phyloP scores from a whole-genome alignment of 345 rosid genomes.

The Zanthoxylum bungeanum region DNA sequence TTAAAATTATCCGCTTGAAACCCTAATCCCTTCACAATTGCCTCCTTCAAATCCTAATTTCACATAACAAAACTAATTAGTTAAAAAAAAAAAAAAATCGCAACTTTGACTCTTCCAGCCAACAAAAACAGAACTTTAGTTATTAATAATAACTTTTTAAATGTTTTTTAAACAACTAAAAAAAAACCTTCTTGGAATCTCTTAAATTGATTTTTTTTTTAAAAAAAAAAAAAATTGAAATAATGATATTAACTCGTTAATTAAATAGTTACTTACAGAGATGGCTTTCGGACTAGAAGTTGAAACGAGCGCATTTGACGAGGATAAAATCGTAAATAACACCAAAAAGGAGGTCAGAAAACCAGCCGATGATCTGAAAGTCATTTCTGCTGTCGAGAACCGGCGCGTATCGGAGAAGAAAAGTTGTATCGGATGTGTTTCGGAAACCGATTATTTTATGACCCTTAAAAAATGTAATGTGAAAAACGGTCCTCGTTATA shows the following conservation, averaged over 20 bases:
- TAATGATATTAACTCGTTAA: neutral
- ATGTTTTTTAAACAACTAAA: neutral
- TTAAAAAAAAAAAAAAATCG: neutral
- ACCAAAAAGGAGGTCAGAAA: slow-evolving; percentile 30
- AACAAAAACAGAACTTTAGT: no score
- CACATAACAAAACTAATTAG: neutral
- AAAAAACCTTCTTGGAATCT: no score
- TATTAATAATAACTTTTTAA: no score
- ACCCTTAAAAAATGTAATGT: no score
- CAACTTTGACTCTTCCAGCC: neutral
- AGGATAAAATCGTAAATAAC: slow-evolving; percentile 31
- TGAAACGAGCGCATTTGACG: slow-evolving; percentile 37
- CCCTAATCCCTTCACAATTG: slow-evolving; percentile 77
- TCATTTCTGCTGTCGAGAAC: slow-evolving; percentile 20
- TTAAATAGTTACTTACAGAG: slow-evolving; percentile 47
- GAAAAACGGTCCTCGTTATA: neutral
- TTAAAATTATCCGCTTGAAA: slow-evolving; percentile 72
- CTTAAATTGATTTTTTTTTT: no score
- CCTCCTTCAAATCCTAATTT: slow-evolving; percentile 83
- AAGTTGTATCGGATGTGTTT: neutral
- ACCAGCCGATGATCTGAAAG: slow-evolving; percentile 12
- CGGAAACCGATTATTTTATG: neutral
- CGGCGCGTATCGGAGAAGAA: neutral
- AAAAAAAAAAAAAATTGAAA: no score
- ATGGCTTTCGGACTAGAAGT: slow-evolving; percentile 65